Evolutionary conservation across 2,329 filamentous ascomycete species (phyloP), one percentile per base, ranked within the genome.

Genomic region (Alternaria metachromatica): DNA sequence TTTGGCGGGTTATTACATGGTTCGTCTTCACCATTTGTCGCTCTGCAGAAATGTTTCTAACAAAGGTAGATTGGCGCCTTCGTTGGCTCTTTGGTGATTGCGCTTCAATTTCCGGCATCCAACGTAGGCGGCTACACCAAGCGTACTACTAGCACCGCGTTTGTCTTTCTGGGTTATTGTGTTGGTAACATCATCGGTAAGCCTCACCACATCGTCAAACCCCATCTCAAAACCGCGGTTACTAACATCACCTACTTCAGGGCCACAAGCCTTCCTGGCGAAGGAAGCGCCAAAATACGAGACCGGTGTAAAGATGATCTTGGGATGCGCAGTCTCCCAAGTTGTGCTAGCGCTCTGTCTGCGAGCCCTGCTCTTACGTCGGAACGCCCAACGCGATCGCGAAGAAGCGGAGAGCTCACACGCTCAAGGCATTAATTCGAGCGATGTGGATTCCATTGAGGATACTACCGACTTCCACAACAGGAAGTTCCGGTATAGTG

Each of bases 1-100:
- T 0, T 76, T 88, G 0, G 80, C 85, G 23, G 84, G 83, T 0
- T 86, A 87, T 67, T 88, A 87, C 65, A 83, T 87, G 46, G 60
- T 62, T 28, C 26, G 70, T 68, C 20, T 12, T 53, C 18, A 6
- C 5, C 6, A 53, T 12, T 5, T 18, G 41, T 9, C 20, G 13
- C 13, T 49, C 21, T 41, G 9, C 26, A 18, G n/a, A 23, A 11
- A 10, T 1, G 66, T 80, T 15, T 12, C 37, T 63, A 37, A 62
- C 7, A 7, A 8, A 15, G 12, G 6, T 3, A 58, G 58, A 63
- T 67, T 8, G 80, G 84, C 0, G 75, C 81, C 0, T 87, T 82
- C 56, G 86, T 88, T 3, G 80, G 82, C 0, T 84, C 84, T 2
- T 74, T 88, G 8, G 85, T 87, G 0, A 77, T 88, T 0, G 84